Conservation (phyloP, 1,284 basidiomycete species). For the Entoloma clypeatum region DNA sequence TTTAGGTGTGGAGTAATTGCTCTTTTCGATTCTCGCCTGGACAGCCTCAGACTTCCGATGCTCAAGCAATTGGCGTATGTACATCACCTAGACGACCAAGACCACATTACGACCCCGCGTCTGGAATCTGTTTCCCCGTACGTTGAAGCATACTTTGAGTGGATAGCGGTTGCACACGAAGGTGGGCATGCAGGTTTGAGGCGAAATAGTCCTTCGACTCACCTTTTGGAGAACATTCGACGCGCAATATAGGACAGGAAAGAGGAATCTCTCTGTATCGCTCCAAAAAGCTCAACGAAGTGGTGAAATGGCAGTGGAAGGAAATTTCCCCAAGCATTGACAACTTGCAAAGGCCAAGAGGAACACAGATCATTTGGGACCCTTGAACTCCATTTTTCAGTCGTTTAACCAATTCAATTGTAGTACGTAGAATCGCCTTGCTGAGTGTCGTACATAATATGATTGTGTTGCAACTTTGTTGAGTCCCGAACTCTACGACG, state of each 20-base stretch:
- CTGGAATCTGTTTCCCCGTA: slow-evolving; percentile 31
- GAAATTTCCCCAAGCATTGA: slow-evolving; percentile 11
- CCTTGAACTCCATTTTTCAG: neutral
- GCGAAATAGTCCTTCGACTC: neutral
- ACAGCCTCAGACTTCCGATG: slow-evolving; percentile 53
- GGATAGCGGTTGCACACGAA: slow-evolving; percentile 36
- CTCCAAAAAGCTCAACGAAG: slow-evolving; percentile 1
- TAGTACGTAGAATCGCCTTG: neutral
- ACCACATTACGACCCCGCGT: slow-evolving; percentile 17
- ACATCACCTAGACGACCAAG: slow-evolving; percentile 21
- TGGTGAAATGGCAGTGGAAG: slow-evolving; percentile 19
- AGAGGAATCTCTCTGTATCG: slow-evolving; percentile 14
- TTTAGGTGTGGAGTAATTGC: slow-evolving; percentile 33
- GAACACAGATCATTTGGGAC: slow-evolving; percentile 13
- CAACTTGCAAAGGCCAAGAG: slow-evolving; percentile 1
- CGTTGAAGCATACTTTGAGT: slow-evolving; percentile 43
- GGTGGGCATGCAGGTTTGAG: slow-evolving; percentile 15
- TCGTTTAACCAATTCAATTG: neutral
- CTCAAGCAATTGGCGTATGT: slow-evolving; percentile 29
- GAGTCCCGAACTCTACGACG: neutral
- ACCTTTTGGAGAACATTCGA: slow-evolving; percentile 8
- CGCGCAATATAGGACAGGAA: slow-evolving; percentile 8
- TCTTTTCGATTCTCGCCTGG: slow-evolving; percentile 63
- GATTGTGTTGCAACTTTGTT: neutral
- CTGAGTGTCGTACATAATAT: neutral